Conservation (phyloP, 768 basidiomycete species). For the Kwoniella bestiolae region DNA sequence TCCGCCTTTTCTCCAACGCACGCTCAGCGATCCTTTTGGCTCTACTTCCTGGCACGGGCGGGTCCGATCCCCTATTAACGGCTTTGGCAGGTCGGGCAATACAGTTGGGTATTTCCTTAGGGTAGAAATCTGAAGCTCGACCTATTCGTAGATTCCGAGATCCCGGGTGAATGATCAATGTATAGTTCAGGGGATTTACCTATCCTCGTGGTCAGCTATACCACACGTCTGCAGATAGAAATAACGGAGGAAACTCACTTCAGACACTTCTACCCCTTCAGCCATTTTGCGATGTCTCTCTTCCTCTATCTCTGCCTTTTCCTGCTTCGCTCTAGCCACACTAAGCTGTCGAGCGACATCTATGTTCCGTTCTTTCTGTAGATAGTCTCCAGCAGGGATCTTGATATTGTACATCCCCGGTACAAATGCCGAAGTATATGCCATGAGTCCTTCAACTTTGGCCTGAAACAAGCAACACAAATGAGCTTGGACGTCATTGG, state of each 20-base stretch:
- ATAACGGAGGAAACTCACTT: constrained; percentile 18
- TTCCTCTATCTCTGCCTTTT: constrained; percentile 30
- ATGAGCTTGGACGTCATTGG: too few relatives aligned
- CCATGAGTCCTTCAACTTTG: constrained; percentile 36
- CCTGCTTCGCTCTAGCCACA: constrained; percentile 27
- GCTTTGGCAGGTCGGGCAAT: constrained; percentile 46
- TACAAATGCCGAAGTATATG: constrained; percentile 42
- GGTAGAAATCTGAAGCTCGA: constrained; percentile 57
- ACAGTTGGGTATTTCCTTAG: constrained; percentile 53
- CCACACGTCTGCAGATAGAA: not conserved
- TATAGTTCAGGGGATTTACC: constrained; percentile 37
- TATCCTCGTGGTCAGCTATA: not conserved
- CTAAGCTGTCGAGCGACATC: constrained; percentile 45
- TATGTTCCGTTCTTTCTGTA: constrained; percentile 39
- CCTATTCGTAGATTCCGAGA: constrained; percentile 58
- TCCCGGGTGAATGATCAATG: constrained; percentile 59
- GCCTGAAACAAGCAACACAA: too few relatives aligned
- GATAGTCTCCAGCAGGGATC: constrained; percentile 49
- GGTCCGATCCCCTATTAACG: constrained; percentile 16
- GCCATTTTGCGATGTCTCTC: constrained; percentile 21
- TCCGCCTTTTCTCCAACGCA: constrained; percentile 24
- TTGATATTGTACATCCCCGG: constrained; percentile 49
- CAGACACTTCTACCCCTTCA: constrained; percentile 22
- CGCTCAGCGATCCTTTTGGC: constrained; percentile 30
- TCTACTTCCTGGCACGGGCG: constrained; percentile 37